Base-by-base conservation (phyloP, 2,329 filamentous ascomycete genomes). In the Raffaelea albimanens region DNA sequence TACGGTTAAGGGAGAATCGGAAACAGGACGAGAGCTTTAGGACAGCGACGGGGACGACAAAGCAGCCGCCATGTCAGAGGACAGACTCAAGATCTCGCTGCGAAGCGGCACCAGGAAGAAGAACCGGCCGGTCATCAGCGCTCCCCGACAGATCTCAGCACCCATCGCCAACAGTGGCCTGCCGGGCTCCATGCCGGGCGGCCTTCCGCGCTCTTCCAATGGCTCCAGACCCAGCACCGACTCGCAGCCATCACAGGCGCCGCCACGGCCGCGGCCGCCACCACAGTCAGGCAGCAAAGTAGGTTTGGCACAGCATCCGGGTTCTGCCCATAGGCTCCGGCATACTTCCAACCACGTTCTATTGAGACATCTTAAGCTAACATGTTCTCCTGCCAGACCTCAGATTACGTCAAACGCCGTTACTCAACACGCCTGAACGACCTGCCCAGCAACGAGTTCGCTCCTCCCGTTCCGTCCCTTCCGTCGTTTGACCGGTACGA, bases 351-450 rank as follows among this genome's bases (percentile, higher is more conserved):
- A 9, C 31, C 31, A 33, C n/a, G n/a, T 33, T 33, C 31, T 33
- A 33, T 9, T 41, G 21, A 41, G 20, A 4, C 22, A 7, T 18
- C 7, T 29, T 13, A 7, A 13, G 25, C 25, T 29, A 29, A 29
- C 25, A 29, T 29, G 7, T 13, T 13, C 13, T 29, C 7, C 25
- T 13, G 10, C 4, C 63, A 81, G 78, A 83, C 80, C 1, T 78
- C 78, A 21, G 91, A 98, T 63, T 73, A 97, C 46, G 90, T 98
- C 50, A 97, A 97, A 70, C 79, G 89, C 57, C 76, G 93, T 57
- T 98, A 97, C 67, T 97, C 93, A 36, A 90, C 90, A 39, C 83
- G 91, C 51, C 95, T 96, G 64, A 91, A 89, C 58, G 82, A 86
- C 54, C 65, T 83, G 1, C 85, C 85, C 50, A 82, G 86, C 58